Evolutionary conservation across 495 filamentous ascomycete species (phyloP).

Genomic region (Elasticomyces elasticus): DNA sequence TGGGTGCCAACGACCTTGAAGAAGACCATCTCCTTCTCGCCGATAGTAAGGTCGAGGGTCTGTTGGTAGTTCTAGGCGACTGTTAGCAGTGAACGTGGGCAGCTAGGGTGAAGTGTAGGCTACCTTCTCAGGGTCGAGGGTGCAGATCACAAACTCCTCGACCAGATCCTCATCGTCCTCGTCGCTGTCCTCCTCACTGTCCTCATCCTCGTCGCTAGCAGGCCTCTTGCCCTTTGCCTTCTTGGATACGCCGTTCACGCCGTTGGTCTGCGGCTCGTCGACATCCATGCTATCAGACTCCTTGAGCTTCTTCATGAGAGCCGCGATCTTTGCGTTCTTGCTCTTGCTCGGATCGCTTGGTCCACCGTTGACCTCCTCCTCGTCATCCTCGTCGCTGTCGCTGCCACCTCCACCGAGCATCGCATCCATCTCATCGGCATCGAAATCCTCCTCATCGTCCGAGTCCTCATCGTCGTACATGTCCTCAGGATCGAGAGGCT

Average conservation of each 20-base stretch:
- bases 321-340: constrained; percentile 67
- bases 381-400: constrained; percentile 48
- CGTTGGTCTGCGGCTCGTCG: constrained; percentile 51
- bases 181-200: constrained; percentile 47
- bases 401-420: constrained; percentile 42
- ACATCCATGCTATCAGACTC: constrained; percentile 40
- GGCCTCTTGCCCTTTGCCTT: constrained; percentile 72
- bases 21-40: constrained; percentile 75
- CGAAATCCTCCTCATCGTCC: constrained; percentile 47
- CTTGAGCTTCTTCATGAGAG: constrained; percentile 38
- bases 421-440: constrained; percentile 56
- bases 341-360: constrained; percentile 82
- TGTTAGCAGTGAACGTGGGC: constrained; percentile 27
- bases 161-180: constrained; percentile 53
- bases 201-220: constrained; percentile 50
- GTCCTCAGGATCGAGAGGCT: constrained; percentile 36
- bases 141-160: constrained; percentile 88
- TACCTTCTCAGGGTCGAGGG: constrained; percentile 76
- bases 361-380: constrained; percentile 67
- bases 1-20: constrained; percentile 89
- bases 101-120: constrained; percentile 14
- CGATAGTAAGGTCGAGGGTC: constrained; percentile 81
- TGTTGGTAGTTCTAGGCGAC: constrained; percentile 75
- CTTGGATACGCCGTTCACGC: constrained; percentile 54
- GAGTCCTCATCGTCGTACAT: constrained; percentile 38